Conservation (phyloP, 164 flowering plant species). For the Cinnamomum micranthum region DNA sequence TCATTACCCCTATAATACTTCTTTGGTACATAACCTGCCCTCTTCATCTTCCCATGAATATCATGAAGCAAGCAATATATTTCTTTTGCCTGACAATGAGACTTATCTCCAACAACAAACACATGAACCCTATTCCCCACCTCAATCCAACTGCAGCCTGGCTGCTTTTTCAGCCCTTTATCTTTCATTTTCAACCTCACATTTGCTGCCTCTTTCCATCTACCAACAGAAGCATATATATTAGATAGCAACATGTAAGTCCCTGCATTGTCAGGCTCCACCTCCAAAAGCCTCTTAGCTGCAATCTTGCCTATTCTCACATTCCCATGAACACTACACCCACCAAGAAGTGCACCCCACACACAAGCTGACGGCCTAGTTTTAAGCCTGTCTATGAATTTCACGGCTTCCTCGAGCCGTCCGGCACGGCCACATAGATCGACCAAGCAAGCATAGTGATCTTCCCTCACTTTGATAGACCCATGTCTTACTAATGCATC, state of each 20-base stretch:
- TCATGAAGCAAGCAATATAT: slow-evolving; percentile 13
- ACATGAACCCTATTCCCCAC: slow-evolving; percentile 16
- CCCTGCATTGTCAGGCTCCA: slow-evolving; percentile 17
- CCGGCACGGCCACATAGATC: slow-evolving; percentile 20
- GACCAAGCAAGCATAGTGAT: slow-evolving; percentile 17
- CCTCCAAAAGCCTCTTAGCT: slow-evolving; percentile 14
- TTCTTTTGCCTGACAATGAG: slow-evolving; percentile 12
- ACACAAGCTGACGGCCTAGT: slow-evolving; percentile 10
- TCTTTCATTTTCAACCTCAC: slow-evolving; percentile 18
- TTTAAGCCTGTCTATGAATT: slow-evolving; percentile 4
- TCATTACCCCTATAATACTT: slow-evolving; percentile 1
- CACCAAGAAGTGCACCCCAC: slow-evolving; percentile 18
- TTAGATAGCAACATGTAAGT: slow-evolving; percentile 13
- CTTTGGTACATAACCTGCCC: slow-evolving; percentile 10
- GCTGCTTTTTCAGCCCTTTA: slow-evolving; percentile 17
- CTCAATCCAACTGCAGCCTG: slow-evolving; percentile 22
- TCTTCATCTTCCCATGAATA: slow-evolving; percentile 11
- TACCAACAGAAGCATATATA: slow-evolving; percentile 18
- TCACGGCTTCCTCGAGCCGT: slow-evolving; percentile 16
- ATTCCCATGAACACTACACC: slow-evolving; percentile 18
- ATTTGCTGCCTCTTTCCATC: slow-evolving; percentile 18
- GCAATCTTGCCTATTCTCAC: slow-evolving; percentile 14
- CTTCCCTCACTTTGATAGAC: slow-evolving; percentile 12
- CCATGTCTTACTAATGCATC: slow-evolving; percentile 3
- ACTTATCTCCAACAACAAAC: slow-evolving; percentile 17